Evolutionary conservation across 176 grass and related monocot genomes (phyloP).

Genomic region (Bonia amplexicaulis): DNA sequence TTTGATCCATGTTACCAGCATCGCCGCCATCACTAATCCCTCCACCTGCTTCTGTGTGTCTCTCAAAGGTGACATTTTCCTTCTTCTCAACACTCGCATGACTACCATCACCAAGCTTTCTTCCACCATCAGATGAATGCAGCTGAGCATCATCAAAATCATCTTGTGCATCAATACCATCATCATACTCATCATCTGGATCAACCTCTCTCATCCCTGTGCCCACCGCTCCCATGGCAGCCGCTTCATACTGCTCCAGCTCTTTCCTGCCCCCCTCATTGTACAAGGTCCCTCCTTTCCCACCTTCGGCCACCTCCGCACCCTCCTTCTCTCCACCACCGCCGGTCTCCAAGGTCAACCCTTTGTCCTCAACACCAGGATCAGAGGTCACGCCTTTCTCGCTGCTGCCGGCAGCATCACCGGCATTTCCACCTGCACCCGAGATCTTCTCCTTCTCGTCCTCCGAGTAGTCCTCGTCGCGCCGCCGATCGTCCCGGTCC

Average conservation of each 20-base stretch:
- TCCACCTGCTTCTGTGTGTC: constrained; percentile 12
- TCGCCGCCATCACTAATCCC: not conserved
- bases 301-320: constrained; percentile 10
- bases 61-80: constrained; percentile 24
- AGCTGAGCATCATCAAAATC: constrained; percentile 36
- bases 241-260: constrained; percentile 61
- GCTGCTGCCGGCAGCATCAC: not conserved
- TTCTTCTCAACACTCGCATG: constrained; percentile 9
- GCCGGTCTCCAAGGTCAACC: not conserved
- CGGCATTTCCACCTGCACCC: constrained; percentile 4
- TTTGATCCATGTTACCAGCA: constrained; percentile 5
- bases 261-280: constrained; percentile 84
- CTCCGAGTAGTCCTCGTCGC: constrained; percentile 61
- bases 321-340: constrained; percentile 22
- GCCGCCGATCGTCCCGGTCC: constrained; percentile 69
- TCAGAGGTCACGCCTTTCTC: constrained; percentile 27
- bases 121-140: constrained; percentile 27
- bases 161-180: constrained; percentile 63
- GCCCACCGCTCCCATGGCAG: constrained; percentile 21
- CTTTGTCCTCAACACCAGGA: constrained; percentile 18
- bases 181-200: constrained; percentile 94
- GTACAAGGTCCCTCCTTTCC: constrained; percentile 59
- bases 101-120: constrained; percentile 37
- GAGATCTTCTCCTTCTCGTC: constrained; percentile 56
- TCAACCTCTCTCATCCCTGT: constrained; percentile 46